Evolutionary conservation across 2,329 filamentous ascomycete species (phyloP).

Genomic region (Trichoderma sp.): DNA sequence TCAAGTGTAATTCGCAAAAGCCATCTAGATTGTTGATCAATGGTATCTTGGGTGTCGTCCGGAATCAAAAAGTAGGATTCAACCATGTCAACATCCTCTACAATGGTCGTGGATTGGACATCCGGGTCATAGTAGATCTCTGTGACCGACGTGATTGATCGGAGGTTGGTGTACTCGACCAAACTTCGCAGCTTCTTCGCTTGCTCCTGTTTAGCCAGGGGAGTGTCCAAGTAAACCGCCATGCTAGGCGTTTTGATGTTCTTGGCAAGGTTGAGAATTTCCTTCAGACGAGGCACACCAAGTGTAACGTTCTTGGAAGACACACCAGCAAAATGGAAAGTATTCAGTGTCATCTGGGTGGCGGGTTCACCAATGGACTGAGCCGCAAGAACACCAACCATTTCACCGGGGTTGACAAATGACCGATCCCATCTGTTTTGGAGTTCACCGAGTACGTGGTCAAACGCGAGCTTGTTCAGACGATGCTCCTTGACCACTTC

Average conservation of each 20-base stretch:
- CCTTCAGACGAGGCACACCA: constrained; percentile 97
- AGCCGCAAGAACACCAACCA: constrained; percentile 96
- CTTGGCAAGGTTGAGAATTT: constrained; percentile 96
- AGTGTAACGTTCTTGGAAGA: constrained; percentile 99
- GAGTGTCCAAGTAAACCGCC: constrained; percentile 78
- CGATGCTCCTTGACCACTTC: constrained; percentile 83
- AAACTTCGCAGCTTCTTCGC: constrained; percentile 84
- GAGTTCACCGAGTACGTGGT: constrained; percentile 87
- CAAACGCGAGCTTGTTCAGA: constrained; percentile 87
- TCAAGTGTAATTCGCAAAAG: constrained; percentile 90
- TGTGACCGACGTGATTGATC: constrained; percentile 85
- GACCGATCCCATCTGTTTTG: constrained; percentile 85
- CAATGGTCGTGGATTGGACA: constrained; percentile 80
- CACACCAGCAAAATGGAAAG: constrained; percentile 99
- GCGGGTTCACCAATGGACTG: constrained; percentile 99
- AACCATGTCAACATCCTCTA: constrained; percentile 88
- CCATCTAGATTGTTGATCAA: constrained; percentile 87
- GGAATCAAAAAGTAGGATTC: constrained; percentile 96
- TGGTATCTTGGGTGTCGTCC: constrained; percentile 65
- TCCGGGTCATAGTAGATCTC: constrained; percentile 98
- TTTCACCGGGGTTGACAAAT: constrained; percentile 89
- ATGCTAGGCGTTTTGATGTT: constrained; percentile 99
- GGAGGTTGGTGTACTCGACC: constrained; percentile 92
- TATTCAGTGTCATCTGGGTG: constrained; percentile 99
- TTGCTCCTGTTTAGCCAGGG: constrained; percentile 69